A percentile compares a stretch with the other conserved stretches of the same genome.
These are phyloP conservation scores for Theobroma cacao DNA, from an alignment of 345 rosid genomes.

Conservation along the genomic window DNA sequence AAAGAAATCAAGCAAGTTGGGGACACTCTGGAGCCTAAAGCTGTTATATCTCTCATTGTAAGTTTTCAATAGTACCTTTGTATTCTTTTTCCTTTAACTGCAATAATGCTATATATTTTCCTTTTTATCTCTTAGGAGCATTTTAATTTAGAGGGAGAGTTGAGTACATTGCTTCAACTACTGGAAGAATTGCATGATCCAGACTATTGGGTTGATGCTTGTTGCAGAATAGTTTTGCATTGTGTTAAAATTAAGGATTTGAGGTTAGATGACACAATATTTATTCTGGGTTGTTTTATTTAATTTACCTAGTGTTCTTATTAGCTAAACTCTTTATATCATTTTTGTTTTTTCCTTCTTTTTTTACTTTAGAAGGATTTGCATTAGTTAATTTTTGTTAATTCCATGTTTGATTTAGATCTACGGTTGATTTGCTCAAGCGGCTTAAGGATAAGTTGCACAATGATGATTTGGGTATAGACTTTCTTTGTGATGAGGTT, in stretches of 20 bases:
- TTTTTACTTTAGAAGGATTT: neutral
- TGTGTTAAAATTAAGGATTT: conserved; percentile 51
- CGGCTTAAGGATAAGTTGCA: conserved; percentile 37
- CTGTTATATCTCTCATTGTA: conserved; percentile 67
- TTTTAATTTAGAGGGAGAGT: conserved; percentile 41
- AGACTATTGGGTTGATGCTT: conserved; percentile 59
- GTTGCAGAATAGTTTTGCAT: conserved; percentile 53
- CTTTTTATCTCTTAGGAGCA: conserved; percentile 43
- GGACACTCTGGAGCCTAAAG: conserved; percentile 54
- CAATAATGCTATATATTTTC: neutral
- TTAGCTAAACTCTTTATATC: neutral
- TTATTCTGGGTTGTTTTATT: neutral
- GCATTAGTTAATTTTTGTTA: neutral
- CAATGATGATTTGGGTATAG: conserved; percentile 48
- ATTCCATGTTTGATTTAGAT: conserved; percentile 38
- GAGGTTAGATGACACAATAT: conserved; percentile 35
- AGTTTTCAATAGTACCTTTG: conserved; percentile 25
- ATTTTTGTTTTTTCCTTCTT: neutral
- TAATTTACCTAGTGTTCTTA: neutral
- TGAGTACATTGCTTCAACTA: conserved; percentile 45
- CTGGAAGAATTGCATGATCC: conserved; percentile 55
- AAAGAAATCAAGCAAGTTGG: conserved; percentile 62
- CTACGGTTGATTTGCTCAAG: conserved; percentile 60
- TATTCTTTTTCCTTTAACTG: neutral
- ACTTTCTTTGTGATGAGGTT: conserved; percentile 65